Conservation (phyloP, 805 yeast species). For the Candida dendrica region DNA sequence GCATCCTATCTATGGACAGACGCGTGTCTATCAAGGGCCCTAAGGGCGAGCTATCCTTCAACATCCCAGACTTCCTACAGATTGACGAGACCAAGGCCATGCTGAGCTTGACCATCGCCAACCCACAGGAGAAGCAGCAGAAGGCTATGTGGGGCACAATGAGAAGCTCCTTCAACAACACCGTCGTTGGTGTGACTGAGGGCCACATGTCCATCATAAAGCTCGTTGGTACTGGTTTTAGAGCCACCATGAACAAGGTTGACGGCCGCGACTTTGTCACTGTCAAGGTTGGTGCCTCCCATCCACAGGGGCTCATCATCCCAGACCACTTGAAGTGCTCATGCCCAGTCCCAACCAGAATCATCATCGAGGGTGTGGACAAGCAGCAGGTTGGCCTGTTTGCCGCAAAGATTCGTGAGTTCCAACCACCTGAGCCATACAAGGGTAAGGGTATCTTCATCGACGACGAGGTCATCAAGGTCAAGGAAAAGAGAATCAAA, state of each 20-base stretch:
- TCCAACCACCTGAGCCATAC: constrained; percentile 96
- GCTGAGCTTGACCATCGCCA: constrained; percentile 48
- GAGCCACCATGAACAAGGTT: constrained; percentile 67
- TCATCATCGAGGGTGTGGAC: constrained; percentile 80
- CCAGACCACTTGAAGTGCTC: constrained; percentile 72
- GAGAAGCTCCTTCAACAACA: constrained; percentile 70
- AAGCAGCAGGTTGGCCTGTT: constrained; percentile 81
- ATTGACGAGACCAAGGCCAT: constrained; percentile 32
- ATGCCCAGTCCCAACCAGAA: constrained; percentile 79
- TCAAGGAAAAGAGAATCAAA: constrained; percentile 92
- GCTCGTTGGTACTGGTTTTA: constrained; percentile 95
- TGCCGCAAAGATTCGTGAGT: constrained; percentile 81
- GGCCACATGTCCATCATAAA: constrained; percentile 85
- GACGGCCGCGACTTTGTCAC: constrained; percentile 47
- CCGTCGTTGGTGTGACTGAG: constrained; percentile 82
- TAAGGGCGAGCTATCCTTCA: constrained; percentile 55
- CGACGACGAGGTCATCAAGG: constrained; percentile 81
- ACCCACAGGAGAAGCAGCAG: constrained; percentile 56
- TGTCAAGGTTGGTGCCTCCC: constrained; percentile 84
- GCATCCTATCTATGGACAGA: constrained; percentile 49
- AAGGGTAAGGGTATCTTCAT: constrained; percentile 97
- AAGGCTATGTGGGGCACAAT: constrained; percentile 94
- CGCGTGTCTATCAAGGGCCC: constrained; percentile 68
- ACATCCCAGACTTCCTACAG: constrained; percentile 66
- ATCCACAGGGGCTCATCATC: constrained; percentile 64